Conservation (phyloP, 2,329 filamentous ascomycete species). For the Diaporthe velutina region DNA sequence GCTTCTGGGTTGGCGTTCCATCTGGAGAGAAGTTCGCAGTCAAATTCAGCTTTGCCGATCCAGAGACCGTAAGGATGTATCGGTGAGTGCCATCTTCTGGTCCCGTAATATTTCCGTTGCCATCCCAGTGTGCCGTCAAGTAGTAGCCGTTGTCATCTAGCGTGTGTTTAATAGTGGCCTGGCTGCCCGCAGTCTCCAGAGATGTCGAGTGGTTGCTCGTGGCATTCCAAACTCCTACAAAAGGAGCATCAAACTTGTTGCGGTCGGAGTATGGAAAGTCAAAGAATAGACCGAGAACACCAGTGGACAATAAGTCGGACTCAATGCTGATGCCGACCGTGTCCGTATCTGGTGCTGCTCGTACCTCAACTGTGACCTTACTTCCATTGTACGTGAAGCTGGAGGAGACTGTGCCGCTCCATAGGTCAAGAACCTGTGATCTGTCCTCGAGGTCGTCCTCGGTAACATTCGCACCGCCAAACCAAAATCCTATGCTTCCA, state of each 20-base stretch:
- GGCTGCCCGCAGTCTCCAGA: conserved; percentile 45
- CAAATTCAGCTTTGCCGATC: conserved; percentile 46
- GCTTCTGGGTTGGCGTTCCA: conserved; percentile 41
- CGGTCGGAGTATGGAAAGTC: conserved; percentile 64
- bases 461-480: conserved; percentile 53
- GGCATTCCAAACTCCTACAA: conserved; percentile 64
- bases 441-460: conserved; percentile 56
- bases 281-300: conserved; percentile 60
- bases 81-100: conserved; percentile 55
- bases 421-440: conserved; percentile 61
- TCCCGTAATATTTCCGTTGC: conserved; percentile 49
- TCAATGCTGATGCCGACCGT: conserved; percentile 58
- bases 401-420: conserved; percentile 59
- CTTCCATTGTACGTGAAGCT: conserved; percentile 56
- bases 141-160: conserved; percentile 58
- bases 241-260: conserved; percentile 68
- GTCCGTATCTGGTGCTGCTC: conserved; percentile 60
- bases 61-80: conserved; percentile 53
- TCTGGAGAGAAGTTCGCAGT: conserved; percentile 50
- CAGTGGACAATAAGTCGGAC: conserved; percentile 54
- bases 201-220: conserved; percentile 58
- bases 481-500: conserved; percentile 61
- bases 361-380: conserved; percentile 50
- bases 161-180: conserved; percentile 57
- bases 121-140: conserved; percentile 54